A percentile compares a stretch with the other conserved stretches of the same genome.
Evolutionary conservation across 495 filamentous ascomycete species (phyloP).

Genomic region (Cladorrhinum samala): DNA sequence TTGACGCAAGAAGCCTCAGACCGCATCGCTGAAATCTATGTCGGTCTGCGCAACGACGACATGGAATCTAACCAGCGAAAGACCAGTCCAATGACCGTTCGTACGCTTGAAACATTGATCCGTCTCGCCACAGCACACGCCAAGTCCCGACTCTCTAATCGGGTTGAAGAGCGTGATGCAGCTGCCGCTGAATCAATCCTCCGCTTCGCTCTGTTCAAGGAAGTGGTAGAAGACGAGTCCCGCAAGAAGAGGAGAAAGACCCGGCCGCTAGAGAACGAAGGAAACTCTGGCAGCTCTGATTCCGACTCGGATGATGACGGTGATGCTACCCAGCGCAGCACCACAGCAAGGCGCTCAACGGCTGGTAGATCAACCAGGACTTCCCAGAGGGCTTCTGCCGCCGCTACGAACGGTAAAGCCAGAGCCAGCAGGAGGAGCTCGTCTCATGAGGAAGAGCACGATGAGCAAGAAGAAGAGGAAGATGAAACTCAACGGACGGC

Average conservation of each 20-base stretch:
- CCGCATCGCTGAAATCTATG: constrained; percentile 89
- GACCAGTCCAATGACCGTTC: constrained; percentile 91
- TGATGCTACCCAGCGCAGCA: constrained; percentile 21
- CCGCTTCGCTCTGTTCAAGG: constrained; percentile 96
- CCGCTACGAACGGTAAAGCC: constrained; percentile 17
- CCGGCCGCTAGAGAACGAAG: constrained; percentile 32
- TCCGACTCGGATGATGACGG: constrained; percentile 33
- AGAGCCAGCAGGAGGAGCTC: constrained; percentile 3
- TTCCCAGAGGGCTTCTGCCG: constrained; percentile 22
- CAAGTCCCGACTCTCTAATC: constrained; percentile 82
- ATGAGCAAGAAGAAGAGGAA: constrained; percentile 17
- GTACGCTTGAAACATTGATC: constrained; percentile 95
- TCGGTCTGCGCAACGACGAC: constrained; percentile 90
- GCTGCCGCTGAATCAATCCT: constrained; percentile 83
- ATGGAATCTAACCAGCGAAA: constrained; percentile 88
- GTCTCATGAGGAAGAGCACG: constrained; percentile 13
- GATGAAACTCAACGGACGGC: constrained; percentile 10
- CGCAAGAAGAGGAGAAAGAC: constrained; percentile 61
- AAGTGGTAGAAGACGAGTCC: constrained; percentile 84
- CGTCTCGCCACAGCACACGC: constrained; percentile 95
- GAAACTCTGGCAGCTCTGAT: constrained; percentile 17
- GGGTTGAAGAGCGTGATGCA: constrained; percentile 91
- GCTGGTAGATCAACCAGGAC: constrained; percentile 22
- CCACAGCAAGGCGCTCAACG: constrained; percentile 21
- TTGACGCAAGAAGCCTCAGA: constrained; percentile 90